Base-by-base conservation (phyloP, 768 basidiomycete species). In the Podaxis pistillaris region DNA sequence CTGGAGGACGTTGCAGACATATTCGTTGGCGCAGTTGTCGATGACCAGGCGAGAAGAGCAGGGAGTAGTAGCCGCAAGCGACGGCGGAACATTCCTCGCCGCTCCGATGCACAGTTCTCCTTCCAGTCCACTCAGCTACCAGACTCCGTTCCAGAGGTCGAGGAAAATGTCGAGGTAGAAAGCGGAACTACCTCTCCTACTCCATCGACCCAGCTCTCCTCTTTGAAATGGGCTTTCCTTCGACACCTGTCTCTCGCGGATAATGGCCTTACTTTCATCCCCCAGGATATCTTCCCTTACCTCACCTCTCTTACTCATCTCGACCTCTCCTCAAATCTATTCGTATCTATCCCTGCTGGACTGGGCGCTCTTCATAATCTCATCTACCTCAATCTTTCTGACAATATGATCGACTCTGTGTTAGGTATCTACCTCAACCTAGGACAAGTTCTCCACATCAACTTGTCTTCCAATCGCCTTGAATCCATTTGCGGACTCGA, bases 391-490 rank as follows among this genome's bases (percentile, higher is more conserved):
- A 96, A 97, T 75, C 85, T 99, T n/a, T 83, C 92, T 15, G 91
- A 96, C 74, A 99, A 99, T 77, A 93, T 99, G 86, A 94, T 99
- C 67, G 94, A 96, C 72, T 95, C 96, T 17, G 89, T 98, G 17
- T 84, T 95, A 3, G 91, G 92, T 30, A 92, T 97, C 62, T 91
- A 94, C 70, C 83, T 84, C 40, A 85, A 87, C 57, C 82, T 98
- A 40, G 93, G 92, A 1, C 86, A 89, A 64, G 81, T 97, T 26
- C 79, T 88, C 17, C 79, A 82, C 5, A 79, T 98, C 68, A 94
- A 96, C 73, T 81, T 98, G 17, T 83, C 91, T 1, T 79, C 82
- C 59, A 98, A 98, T 70, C 86, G 96, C 4, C 85, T 98, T 56
- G 94, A 96, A 69, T 94, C 93, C n/a, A 85, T 98, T 58, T 95